These are phyloP conservation scores for Ophiostoma fasciatum DNA, from an alignment of 2,329 filamentous ascomycete genomes.

Conservation along the genomic window DNA sequence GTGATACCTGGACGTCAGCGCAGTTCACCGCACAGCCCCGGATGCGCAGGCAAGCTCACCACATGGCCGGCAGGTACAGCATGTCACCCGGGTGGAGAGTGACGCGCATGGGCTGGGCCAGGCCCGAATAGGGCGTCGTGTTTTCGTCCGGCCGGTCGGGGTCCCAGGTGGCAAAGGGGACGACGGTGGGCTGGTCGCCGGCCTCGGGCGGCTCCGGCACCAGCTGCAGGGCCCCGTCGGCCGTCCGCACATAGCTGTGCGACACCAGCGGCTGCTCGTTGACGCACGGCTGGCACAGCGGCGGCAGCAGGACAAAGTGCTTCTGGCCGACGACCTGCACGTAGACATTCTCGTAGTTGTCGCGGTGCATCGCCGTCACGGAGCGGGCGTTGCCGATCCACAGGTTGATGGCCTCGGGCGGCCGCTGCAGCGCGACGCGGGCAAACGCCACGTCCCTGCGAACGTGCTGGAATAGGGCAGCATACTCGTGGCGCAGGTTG, in stretches of 20 bases:
- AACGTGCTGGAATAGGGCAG: conserved; percentile 45
- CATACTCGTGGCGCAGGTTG: conserved; percentile 63
- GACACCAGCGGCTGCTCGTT: conserved; percentile 43
- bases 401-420: conserved; percentile 64
- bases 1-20: no score
- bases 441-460: conserved; percentile 55
- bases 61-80: conserved; percentile 68
- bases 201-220: conserved; percentile 11
- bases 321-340: conserved; percentile 61
- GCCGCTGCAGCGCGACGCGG: conserved; percentile 48
- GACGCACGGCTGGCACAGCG: conserved; percentile 53
- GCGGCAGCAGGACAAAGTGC: conserved; percentile 61
- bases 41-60: conserved; percentile 31
- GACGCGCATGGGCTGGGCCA: conserved; percentile 48
- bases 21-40: no score
- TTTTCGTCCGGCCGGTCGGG: conserved; percentile 41
- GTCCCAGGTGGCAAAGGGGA: conserved; percentile 64
- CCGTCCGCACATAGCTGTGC: conserved; percentile 40
- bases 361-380: conserved; percentile 60
- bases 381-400: conserved; percentile 66
- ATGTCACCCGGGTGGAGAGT: conserved; percentile 61
- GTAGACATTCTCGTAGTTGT: conserved; percentile 79
- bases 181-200: conserved; percentile 18
- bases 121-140: conserved; percentile 41
- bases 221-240: conserved; percentile 14